phyloP scores from a whole-genome alignment of 345 rosid genomes.

The Arabidopsis suecica region DNA sequence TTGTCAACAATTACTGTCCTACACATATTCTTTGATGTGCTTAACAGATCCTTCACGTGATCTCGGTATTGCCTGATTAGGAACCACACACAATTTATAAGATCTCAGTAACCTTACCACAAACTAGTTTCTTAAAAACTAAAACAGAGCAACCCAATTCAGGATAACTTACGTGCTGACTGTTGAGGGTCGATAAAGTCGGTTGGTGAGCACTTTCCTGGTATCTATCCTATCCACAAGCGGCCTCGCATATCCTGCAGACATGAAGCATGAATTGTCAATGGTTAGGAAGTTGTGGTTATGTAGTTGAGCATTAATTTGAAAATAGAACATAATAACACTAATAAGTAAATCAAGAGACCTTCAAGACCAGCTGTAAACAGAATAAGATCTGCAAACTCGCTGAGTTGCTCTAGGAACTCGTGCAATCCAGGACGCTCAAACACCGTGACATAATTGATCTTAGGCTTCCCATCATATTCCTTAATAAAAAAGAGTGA shows the following conservation, averaged over 20 bases:
- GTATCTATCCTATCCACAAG: constrained; percentile 87
- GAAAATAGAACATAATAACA: neutral
- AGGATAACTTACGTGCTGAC: constrained; percentile 77
- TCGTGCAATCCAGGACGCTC: constrained; percentile 95
- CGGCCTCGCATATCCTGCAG: constrained; percentile 93
- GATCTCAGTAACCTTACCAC: neutral
- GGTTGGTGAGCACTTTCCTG: constrained; percentile 65
- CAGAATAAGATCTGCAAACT: constrained; percentile 82
- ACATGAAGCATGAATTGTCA: neutral
- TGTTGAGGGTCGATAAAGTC: constrained; percentile 98
- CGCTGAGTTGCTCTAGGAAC: constrained; percentile 70
- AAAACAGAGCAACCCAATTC: constrained; percentile 17
- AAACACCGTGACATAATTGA: constrained; percentile 85
- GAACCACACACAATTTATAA: neutral
- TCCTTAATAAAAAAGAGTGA: constrained; percentile 60
- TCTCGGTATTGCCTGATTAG: constrained; percentile 73
- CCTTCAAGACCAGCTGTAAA: constrained; percentile 99
- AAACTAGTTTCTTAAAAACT: neutral
- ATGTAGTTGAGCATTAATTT: constrained; percentile 1
- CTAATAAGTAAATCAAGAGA: constrained; percentile 43
- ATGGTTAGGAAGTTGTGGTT: neutral
- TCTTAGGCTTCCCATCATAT: constrained; percentile 71
- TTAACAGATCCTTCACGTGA: constrained; percentile 90
- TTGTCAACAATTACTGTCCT: constrained; percentile 92
- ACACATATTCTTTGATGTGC: constrained; percentile 70